Evolutionary conservation across 257 asterid genomes (phyloP), one percentile per base, ranked within the genome.

Genomic region (Rhazya stricta): DNA sequence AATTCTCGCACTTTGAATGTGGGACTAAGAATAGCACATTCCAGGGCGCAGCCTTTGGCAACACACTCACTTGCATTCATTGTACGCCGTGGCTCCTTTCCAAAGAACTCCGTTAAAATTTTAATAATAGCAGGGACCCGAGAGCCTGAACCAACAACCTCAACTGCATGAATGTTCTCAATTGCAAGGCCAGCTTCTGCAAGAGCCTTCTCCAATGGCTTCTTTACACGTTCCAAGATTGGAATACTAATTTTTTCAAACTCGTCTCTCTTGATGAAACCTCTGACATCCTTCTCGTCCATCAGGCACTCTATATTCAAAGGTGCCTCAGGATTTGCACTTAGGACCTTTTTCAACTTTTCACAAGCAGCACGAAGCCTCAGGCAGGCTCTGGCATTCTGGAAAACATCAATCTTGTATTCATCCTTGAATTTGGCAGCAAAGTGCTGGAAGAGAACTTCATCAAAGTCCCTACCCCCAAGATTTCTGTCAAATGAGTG

Each of bases 1-100:
- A 71, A 71, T 42, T 92, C 97, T 66, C 96, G 86, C 80, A 92
- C 97, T 92, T 92, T 92, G 78, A 92, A 92, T 25, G 97, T 92
- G 21, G 97, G 97, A 57, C 97, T 92, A 27, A 92, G 94, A 60
- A 92, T 92, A 54, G 99, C 99, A 78, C 97, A 92, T 72, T 94
- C 87, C 75, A 94, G 72, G 46, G 97, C 99, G 81, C 87, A 79
- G 13, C 99, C 99, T 82, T 94, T 94, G 63, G 97, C 92, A 70
- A 94, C 97, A 82, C 97, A 94, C 82, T 94, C 99, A 73, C 97
- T 92, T 27, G 97, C 99, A 80, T 94, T 94, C 99, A 94, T 94
- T 62, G 99, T 94, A 15, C 99, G 97, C 76, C 96, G 86, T 16
- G 97, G 99, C 79, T 94, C 97, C 86, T 85, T 88, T 18, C 92